Percentiles rank a stretch among this genome's conserved stretches.
Conservation (phyloP, 139 green algal species). For the Marvania coccoides region DNA sequence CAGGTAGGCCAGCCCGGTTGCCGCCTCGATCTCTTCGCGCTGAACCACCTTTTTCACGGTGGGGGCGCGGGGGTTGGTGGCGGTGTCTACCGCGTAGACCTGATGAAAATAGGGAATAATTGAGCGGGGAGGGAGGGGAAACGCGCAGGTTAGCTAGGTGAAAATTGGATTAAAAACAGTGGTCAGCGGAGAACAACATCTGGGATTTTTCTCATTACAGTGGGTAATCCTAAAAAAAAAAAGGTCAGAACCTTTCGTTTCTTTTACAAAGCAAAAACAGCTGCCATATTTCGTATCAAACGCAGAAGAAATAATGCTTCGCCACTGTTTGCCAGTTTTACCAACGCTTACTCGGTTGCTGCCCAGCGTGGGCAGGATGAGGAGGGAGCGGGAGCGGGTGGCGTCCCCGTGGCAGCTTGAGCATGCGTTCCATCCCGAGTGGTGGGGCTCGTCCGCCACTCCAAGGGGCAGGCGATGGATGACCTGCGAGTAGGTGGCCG, state of each 20-base stretch:
- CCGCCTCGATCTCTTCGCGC: slow-evolving; percentile 37
- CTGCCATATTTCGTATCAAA: too few relatives aligned
- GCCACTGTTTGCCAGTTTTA: too few relatives aligned
- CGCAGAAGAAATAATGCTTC: too few relatives aligned
- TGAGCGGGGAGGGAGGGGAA: too few relatives aligned
- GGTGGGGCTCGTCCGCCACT: slow-evolving; percentile 74
- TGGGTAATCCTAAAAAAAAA: too few relatives aligned
- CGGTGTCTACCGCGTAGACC: slow-evolving; percentile 42
- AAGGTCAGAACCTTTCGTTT: too few relatives aligned
- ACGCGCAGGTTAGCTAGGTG: neutral
- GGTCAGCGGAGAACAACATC: too few relatives aligned
- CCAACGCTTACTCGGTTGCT: too few relatives aligned
- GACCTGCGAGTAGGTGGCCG: slow-evolving; percentile 41
- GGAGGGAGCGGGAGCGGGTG: slow-evolving; percentile 33
- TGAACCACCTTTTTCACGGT: slow-evolving; percentile 47
- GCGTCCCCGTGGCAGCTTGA: slow-evolving; percentile 54
- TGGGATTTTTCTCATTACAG: too few relatives aligned
- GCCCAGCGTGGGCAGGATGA: slow-evolving; percentile 55
- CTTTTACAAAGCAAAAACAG: too few relatives aligned
- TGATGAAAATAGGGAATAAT: too few relatives aligned
- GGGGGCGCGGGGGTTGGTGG: slow-evolving; percentile 43
- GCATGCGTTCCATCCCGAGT: slow-evolving; percentile 78
- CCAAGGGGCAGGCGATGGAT: slow-evolving; percentile 63
- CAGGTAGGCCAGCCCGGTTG: slow-evolving; percentile 45
- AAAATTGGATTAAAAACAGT: too few relatives aligned